phyloP scores from a whole-genome alignment of 2,329 filamentous ascomycete genomes.

The Helicocarpus griseus region DNA sequence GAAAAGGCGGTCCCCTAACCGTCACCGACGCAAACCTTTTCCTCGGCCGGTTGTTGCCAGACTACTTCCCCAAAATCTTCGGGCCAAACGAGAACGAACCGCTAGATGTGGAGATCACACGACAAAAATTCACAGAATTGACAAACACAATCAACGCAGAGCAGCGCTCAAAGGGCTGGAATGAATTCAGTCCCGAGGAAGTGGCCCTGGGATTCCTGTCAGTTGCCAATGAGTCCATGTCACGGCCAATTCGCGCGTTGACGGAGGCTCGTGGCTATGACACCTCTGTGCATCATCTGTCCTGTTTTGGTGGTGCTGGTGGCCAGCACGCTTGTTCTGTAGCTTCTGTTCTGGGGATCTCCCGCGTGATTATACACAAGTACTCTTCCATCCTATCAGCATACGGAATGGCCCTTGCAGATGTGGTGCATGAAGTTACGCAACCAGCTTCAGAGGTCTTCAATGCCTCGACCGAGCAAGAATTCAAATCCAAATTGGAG shows the following conservation, averaged over 20 bases:
- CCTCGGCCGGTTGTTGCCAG: slow-evolving; percentile 73
- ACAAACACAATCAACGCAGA: slow-evolving; percentile 71
- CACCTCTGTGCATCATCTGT: slow-evolving; percentile 79
- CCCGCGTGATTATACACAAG: slow-evolving; percentile 75
- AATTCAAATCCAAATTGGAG: slow-evolving; percentile 60
- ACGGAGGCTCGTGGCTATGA: slow-evolving; percentile 91
- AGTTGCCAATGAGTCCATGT: slow-evolving; percentile 36
- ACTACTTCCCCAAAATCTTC: slow-evolving; percentile 95
- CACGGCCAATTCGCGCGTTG: slow-evolving; percentile 72
- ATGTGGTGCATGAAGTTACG: slow-evolving; percentile 85
- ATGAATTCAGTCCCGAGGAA: slow-evolving; percentile 62
- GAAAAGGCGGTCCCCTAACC: slow-evolving; percentile 80
- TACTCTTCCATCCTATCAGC: slow-evolving; percentile 89
- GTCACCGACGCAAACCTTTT: slow-evolving; percentile 90
- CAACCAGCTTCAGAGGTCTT: slow-evolving; percentile 46
- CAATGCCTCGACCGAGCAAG: slow-evolving; percentile 26
- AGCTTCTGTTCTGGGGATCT: slow-evolving; percentile 72
- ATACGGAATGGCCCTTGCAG: slow-evolving; percentile 85
- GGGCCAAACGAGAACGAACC: slow-evolving; percentile 80
- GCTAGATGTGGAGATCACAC: slow-evolving; percentile 65
- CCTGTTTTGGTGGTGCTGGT: slow-evolving; percentile 85
- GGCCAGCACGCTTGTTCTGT: slow-evolving; percentile 91
- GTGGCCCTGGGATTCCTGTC: slow-evolving; percentile 34
- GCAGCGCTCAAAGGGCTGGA: slow-evolving; percentile 32
- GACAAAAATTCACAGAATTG: slow-evolving; percentile 64